Evolutionary conservation across 2,329 filamentous ascomycete species (phyloP).

Genomic region (Pyrenochaeta sp.): DNA sequence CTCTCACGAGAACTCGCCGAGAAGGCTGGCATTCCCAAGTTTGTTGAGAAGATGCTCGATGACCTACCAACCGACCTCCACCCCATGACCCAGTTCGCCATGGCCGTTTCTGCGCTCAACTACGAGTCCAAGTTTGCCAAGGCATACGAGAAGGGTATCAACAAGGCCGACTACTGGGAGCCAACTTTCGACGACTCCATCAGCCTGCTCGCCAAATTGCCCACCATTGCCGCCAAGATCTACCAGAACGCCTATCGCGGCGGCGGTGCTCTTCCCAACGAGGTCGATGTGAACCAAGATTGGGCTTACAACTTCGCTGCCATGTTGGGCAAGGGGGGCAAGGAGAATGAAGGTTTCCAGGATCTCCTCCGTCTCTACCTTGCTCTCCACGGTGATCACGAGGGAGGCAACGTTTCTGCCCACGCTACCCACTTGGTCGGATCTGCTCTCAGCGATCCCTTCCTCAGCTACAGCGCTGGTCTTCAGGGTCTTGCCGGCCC

Average conservation of each 20-base stretch:
- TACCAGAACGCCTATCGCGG: slow-evolving; percentile 87
- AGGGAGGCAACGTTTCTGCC: slow-evolving; percentile 96
- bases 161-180: slow-evolving; percentile 99
- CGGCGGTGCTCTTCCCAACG: slow-evolving; percentile 75
- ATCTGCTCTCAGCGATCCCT: slow-evolving; percentile 91
- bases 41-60: slow-evolving; percentile 87
- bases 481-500: slow-evolving; percentile 96
- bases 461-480: slow-evolving; percentile 94
- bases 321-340: slow-evolving; percentile 89
- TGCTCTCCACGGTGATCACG: slow-evolving; percentile 95
- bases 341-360: slow-evolving; percentile 91
- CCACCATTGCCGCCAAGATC: slow-evolving; percentile 95
- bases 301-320: slow-evolving; percentile 99
- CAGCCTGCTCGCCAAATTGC: slow-evolving; percentile 91
- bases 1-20: slow-evolving; percentile 88
- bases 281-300: slow-evolving; percentile 84
- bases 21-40: slow-evolving; percentile 80
- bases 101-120: slow-evolving; percentile 94
- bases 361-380: slow-evolving; percentile 93
- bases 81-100: slow-evolving; percentile 98
- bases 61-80: slow-evolving; percentile 88
- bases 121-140: slow-evolving; percentile 93
- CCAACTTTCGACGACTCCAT: slow-evolving; percentile 96
- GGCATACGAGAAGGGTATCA: slow-evolving; percentile 87
- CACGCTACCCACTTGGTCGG: slow-evolving; percentile 95